phyloP scores from a whole-genome alignment of 345 rosid species.

The Gossypium longicalyx region DNA sequence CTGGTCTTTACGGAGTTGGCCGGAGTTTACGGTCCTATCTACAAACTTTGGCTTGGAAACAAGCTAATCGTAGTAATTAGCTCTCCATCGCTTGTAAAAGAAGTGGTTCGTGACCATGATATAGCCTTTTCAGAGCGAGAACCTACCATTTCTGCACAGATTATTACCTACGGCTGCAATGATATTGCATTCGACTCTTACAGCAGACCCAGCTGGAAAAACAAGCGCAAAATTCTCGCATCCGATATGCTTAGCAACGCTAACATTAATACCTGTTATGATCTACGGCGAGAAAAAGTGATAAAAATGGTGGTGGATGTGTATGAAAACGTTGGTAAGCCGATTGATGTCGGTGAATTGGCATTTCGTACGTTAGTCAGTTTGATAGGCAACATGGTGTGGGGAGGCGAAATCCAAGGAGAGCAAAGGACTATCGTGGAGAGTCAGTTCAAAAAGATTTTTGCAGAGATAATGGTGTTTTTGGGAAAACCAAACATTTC shows the following conservation, averaged over 20 bases:
- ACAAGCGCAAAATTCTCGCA: slow-evolving; percentile 23
- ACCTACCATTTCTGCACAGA: slow-evolving; percentile 11
- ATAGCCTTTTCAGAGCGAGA: slow-evolving; percentile 21
- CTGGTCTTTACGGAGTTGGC: slow-evolving; percentile 21
- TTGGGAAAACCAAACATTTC: slow-evolving; percentile 39
- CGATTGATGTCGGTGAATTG: slow-evolving; percentile 29
- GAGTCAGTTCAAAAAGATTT: slow-evolving; percentile 13
- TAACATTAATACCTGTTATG: slow-evolving; percentile 12
- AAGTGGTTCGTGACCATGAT: slow-evolving; percentile 30
- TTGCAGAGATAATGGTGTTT: slow-evolving; percentile 15
- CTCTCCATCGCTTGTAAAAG: slow-evolving; percentile 25
- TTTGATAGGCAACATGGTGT: slow-evolving; percentile 22
- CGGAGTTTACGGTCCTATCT: slow-evolving; percentile 24
- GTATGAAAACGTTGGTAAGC: slow-evolving; percentile 4
- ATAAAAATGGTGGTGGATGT: slow-evolving; percentile 6
- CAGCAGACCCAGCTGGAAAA: slow-evolving; percentile 23
- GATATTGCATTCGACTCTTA: slow-evolving; percentile 27
- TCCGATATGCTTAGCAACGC: slow-evolving; percentile 19
- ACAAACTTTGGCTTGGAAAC: slow-evolving; percentile 27
- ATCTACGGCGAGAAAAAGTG: slow-evolving; percentile 16
- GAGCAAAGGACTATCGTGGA: not conserved
- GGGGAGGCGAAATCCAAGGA: slow-evolving; percentile 29
- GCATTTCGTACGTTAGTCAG: slow-evolving; percentile 16
- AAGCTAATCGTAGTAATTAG: slow-evolving; percentile 24
- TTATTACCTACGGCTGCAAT: slow-evolving; percentile 22